phyloP scores from a whole-genome alignment of 352 stramenopile genomes.

The Pythium monospermum region DNA sequence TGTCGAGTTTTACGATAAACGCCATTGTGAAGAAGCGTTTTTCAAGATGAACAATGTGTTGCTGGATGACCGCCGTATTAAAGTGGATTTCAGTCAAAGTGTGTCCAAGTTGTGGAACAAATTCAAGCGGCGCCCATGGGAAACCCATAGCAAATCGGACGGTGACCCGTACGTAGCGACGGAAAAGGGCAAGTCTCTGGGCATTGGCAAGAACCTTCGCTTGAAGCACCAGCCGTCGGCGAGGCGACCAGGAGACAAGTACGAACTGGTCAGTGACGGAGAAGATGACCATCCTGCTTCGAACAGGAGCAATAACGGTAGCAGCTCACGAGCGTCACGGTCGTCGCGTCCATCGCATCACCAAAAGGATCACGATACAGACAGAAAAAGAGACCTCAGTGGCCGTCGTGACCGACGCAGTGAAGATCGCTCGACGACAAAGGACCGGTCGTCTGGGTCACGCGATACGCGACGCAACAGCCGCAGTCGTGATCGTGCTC shows the following conservation, averaged over 20 bases:
- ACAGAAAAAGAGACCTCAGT: no score
- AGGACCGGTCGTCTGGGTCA: conserved; percentile 9
- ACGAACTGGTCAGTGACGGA: conserved; percentile 37
- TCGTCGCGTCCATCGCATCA: neutral
- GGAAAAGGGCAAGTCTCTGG: conserved; percentile 9
- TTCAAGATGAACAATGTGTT: conserved; percentile 99
- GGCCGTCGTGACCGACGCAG: conserved; percentile 8
- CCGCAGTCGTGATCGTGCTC: conserved; percentile 1
- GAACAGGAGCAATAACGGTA: no score
- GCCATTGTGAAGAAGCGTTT: conserved; percentile 95
- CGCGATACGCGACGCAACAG: neutral
- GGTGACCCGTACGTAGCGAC: conserved; percentile 27
- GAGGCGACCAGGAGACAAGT: conserved; percentile 19
- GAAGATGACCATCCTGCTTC: conserved; percentile 35
- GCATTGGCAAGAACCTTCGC: conserved; percentile 32
- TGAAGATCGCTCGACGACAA: neutral
- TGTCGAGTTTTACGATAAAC: conserved; percentile 95
- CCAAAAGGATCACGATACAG: no score
- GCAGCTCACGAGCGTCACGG: no score
- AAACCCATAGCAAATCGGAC: conserved; percentile 53
- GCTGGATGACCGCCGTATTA: conserved; percentile 95
- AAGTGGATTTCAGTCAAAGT: conserved; percentile 97
- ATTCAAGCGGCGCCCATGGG: conserved; percentile 57
- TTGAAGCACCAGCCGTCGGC: conserved; percentile 34
- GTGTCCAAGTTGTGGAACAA: conserved; percentile 98